Percentiles rank a stretch among this genome's conserved stretches.
These are phyloP conservation scores for Magnusiomyces magnusii DNA, from an alignment of 1,139 yeast species.

Conservation along the genomic window DNA sequence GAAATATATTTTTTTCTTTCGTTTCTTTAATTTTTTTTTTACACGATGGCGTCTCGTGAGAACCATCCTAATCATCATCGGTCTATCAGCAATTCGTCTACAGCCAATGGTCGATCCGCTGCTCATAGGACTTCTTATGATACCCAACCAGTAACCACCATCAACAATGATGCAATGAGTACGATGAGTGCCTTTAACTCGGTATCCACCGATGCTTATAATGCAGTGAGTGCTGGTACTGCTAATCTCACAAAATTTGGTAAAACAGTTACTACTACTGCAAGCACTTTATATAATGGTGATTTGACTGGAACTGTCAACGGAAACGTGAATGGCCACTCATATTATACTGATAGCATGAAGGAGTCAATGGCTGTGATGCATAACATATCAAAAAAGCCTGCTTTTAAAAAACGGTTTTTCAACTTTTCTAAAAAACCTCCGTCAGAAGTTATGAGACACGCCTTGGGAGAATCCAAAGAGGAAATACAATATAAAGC, in stretches of 20 bases:
- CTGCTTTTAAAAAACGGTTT: slow-evolving; percentile 33
- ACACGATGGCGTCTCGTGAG: not conserved
- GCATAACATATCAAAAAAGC: slow-evolving; percentile 38
- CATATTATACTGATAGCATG: slow-evolving; percentile 30
- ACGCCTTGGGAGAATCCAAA: slow-evolving; percentile 21
- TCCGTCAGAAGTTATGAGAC: slow-evolving; percentile 37
- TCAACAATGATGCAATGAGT: not conserved
- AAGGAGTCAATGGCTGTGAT: slow-evolving; percentile 33
- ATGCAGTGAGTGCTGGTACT: slow-evolving; percentile 18
- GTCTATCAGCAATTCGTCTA: not conserved
- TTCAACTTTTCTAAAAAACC: slow-evolving; percentile 34
- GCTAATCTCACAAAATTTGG: slow-evolving; percentile 34
- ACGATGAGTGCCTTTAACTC: not conserved
- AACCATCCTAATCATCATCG: not conserved
- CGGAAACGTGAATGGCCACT: not conserved
- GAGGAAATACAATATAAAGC: slow-evolving; percentile 30
- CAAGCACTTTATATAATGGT: slow-evolving; percentile 30
- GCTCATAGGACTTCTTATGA: not conserved
- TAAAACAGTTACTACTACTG: slow-evolving; percentile 36
- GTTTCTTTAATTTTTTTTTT: not conserved
- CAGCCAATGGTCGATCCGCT: not conserved
- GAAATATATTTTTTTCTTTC: not conserved
- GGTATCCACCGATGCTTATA: slow-evolving; percentile 1
- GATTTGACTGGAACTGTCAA: slow-evolving; percentile 36
- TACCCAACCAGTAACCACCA: not conserved